Evolutionary conservation across 768 basidiomycete genomes (phyloP).

Genomic region (Boletus sensibilis): DNA sequence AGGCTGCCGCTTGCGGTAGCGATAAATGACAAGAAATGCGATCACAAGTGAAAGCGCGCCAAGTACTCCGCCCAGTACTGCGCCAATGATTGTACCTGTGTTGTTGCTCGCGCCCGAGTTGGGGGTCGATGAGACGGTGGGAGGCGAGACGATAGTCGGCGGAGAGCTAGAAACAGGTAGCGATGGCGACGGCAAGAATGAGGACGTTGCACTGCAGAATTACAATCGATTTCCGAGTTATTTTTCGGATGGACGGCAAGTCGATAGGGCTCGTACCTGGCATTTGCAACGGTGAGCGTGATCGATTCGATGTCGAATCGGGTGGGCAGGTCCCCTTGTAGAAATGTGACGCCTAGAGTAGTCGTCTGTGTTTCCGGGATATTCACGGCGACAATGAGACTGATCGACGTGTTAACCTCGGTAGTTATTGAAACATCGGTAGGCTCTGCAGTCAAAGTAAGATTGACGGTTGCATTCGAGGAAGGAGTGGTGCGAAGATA

Average conservation of each 20-base stretch:
- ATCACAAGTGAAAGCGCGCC: slow-evolving; percentile 12
- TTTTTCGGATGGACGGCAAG: not conserved
- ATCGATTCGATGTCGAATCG: slow-evolving; percentile 41
- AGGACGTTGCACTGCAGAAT: slow-evolving; percentile 24
- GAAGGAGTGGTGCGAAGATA: slow-evolving; percentile 42
- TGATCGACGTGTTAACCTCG: slow-evolving; percentile 43
- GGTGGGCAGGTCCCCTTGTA: slow-evolving; percentile 26
- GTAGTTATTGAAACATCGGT: slow-evolving; percentile 35
- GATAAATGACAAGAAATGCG: slow-evolving; percentile 5
- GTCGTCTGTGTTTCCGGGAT: slow-evolving; percentile 42
- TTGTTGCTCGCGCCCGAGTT: not conserved
- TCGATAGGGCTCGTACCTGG: slow-evolving; percentile 29
- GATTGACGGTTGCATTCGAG: slow-evolving; percentile 53
- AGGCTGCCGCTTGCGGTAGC: slow-evolving; percentile 3
- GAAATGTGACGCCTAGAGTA: slow-evolving; percentile 43
- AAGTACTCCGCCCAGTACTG: slow-evolving; percentile 13
- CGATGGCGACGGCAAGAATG: slow-evolving; percentile 25
- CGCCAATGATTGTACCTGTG: slow-evolving; percentile 17
- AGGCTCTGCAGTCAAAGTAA: slow-evolving; percentile 45
- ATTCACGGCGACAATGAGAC: slow-evolving; percentile 38
- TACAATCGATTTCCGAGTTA: not conserved
- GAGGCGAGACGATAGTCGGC: slow-evolving; percentile 1
- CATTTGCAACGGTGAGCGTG: slow-evolving; percentile 37
- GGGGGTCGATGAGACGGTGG: slow-evolving; percentile 9
- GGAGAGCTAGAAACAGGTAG: slow-evolving; percentile 27